phyloP scores from a whole-genome alignment of 2,329 filamentous ascomycete genomes.

The Pyrenochaeta sp. region DNA sequence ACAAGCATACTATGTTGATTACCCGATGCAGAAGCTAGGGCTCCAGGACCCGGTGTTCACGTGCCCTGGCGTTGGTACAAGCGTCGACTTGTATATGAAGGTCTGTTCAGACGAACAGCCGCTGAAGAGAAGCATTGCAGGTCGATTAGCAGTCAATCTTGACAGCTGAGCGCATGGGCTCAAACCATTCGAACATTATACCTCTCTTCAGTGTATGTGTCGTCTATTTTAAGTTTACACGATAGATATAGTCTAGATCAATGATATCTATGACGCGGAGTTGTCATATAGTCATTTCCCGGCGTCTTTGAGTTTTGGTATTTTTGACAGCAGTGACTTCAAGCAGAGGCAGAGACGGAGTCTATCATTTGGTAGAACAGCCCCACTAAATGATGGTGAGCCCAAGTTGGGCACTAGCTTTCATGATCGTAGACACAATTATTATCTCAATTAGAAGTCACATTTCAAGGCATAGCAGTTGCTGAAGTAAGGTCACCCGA shows the following conservation, averaged over 20 bases:
- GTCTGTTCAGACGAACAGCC: constrained; percentile 26
- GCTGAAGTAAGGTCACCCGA: constrained; percentile 3
- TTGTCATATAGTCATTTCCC: no score
- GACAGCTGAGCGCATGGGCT: neutral
- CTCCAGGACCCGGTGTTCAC: constrained; percentile 34
- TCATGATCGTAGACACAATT: neutral
- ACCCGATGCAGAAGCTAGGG: constrained; percentile 28
- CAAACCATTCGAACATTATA: neutral
- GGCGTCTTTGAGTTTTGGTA: no score
- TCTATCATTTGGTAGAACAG: no score
- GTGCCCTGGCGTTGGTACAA: constrained; percentile 22
- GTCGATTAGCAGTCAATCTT: constrained; percentile 17
- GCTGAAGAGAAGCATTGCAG: constrained; percentile 37
- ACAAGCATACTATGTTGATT: constrained; percentile 35
- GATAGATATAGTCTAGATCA: no score
- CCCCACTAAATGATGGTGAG: no score
- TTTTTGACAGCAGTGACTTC: no score
- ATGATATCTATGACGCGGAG: no score
- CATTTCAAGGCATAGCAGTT: neutral
- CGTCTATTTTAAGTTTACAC: neutral
- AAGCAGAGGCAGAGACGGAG: no score
- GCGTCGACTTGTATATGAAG: constrained; percentile 32
- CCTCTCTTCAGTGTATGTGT: neutral
- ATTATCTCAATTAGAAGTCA: neutral
- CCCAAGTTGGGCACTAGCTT: no score